A percentile compares a stretch with the other conserved stretches of the same genome.
Conservation (phyloP, 2,329 filamentous ascomycete species). For the Tothia fuscella region DNA sequence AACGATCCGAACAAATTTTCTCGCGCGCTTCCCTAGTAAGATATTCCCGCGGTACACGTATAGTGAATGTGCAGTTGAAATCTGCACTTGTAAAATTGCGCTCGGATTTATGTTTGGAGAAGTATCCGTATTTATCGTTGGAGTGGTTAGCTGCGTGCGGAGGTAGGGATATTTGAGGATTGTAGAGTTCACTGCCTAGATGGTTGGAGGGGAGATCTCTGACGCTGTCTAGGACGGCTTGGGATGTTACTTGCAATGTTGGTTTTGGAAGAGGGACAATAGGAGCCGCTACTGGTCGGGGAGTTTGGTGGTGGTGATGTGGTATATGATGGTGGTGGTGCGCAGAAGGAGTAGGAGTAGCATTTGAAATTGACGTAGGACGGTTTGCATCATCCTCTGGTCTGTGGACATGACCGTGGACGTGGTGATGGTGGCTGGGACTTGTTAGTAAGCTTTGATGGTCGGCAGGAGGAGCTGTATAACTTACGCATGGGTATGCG, state of each 20-base stretch:
- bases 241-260: conserved; percentile 54
- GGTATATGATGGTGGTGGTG: conserved; percentile 27
- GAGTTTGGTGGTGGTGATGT: conserved; percentile 27
- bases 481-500: conserved; percentile 44
- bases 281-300: conserved; percentile 15
- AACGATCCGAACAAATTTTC: conserved; percentile 69
- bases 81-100: conserved; percentile 67
- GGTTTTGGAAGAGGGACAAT: conserved; percentile 41
- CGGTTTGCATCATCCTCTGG: conserved; percentile 16
- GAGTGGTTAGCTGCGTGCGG: conserved; percentile 21
- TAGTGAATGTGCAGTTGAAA: conserved; percentile 73
- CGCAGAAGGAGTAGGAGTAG: conserved; percentile 20
- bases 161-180: conserved; percentile 47
- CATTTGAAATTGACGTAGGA: conserved; percentile 20
- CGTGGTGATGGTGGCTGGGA: conserved; percentile 39
- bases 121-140: conserved; percentile 45
- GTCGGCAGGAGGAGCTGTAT: conserved; percentile 13
- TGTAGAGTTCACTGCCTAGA: conserved; percentile 75
- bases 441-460: conserved; percentile 13
- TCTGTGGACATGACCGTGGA: conserved; percentile 33
- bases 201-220: conserved; percentile 62
- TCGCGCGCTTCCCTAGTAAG: conserved; percentile 59
- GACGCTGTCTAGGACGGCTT: conserved; percentile 60
- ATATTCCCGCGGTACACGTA: conserved; percentile 74
- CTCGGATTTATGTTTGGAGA: conserved; percentile 54